A percentile compares a stretch with the other conserved stretches of the same genome.
Conservation (phyloP, 2,329 filamentous ascomycete species). For the Fusarium sp. region DNA sequence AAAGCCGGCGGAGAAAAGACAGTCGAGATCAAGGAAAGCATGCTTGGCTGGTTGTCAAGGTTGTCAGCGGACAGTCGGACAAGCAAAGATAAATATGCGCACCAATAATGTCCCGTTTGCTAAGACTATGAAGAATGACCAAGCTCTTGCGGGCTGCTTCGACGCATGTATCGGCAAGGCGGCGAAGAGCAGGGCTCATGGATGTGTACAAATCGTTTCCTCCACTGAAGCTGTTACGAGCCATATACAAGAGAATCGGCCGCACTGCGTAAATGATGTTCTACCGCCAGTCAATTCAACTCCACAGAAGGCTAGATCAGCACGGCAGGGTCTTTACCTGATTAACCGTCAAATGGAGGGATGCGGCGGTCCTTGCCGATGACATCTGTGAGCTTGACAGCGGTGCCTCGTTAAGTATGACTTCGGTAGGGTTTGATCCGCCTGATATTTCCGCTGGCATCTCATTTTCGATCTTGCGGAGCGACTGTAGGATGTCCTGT, state of each 20-base stretch:
- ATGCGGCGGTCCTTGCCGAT: conserved; percentile 14
- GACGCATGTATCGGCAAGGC: conserved; percentile 25
- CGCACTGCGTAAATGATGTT: conserved; percentile 21
- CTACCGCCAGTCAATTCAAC: not conserved
- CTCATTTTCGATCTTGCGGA: conserved; percentile 15
- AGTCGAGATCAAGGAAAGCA: conserved; percentile 25
- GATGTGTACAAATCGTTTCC: not conserved
- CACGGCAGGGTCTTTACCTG: not conserved
- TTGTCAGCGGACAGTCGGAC: too few relatives aligned
- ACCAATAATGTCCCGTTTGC: conserved; percentile 22
- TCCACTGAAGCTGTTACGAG: conserved; percentile 14
- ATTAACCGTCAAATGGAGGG: conserved; percentile 21
- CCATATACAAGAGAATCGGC: conserved; percentile 26
- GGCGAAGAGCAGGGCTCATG: conserved; percentile 15
- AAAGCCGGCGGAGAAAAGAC: conserved; percentile 23
- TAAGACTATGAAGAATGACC: conserved; percentile 16
- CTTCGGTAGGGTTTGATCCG: not conserved
- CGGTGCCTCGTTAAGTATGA: not conserved
- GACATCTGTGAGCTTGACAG: not conserved
- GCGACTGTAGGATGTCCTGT: conserved; percentile 21
- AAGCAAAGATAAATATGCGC: not conserved
- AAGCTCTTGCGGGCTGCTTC: conserved; percentile 27
- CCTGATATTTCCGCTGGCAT: conserved; percentile 20
- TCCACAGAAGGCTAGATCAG: too few relatives aligned
- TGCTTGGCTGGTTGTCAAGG: conserved; percentile 11